Percentiles rank a stretch among this genome's conserved stretches.
Evolutionary conservation across 2,329 filamentous ascomycete species (phyloP).

Genomic region (Fusarium napiforme): DNA sequence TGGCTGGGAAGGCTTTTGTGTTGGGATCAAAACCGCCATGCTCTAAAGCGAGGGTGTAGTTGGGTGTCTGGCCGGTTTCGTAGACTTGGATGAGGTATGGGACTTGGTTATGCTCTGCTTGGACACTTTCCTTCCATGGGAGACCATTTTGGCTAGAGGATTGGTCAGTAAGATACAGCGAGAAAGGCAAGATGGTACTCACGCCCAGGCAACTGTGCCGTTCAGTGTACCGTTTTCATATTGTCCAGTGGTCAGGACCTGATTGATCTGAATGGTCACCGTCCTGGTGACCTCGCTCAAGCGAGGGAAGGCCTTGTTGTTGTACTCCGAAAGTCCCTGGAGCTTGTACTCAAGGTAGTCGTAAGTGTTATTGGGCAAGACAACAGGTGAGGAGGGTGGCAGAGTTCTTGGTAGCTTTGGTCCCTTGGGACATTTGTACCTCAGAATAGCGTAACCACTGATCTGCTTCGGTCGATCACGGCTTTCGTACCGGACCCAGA

Average conservation of each 20-base stretch:
- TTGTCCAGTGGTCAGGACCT: slow-evolving; percentile 50
- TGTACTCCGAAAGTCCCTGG: background rate
- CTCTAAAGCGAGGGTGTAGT: slow-evolving; percentile 60
- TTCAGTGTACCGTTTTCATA: slow-evolving; percentile 29
- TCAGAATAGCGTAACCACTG: slow-evolving; percentile 20
- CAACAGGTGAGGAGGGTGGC: slow-evolving; percentile 36
- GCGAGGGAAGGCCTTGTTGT: slow-evolving; percentile 47
- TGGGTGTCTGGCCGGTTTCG: slow-evolving; percentile 48
- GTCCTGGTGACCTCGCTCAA: slow-evolving; percentile 61
- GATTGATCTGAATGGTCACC: slow-evolving; percentile 58
- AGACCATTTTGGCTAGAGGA: slow-evolving; percentile 12
- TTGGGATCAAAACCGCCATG: slow-evolving; percentile 66
- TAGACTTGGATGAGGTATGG: slow-evolving; percentile 33
- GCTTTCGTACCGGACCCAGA: slow-evolving; percentile 31
- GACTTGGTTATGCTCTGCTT: slow-evolving; percentile 21
- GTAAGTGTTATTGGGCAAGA: slow-evolving; percentile 48
- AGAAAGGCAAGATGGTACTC: rapidly evolving
- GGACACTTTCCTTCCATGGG: slow-evolving; percentile 28
- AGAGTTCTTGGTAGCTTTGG: slow-evolving; percentile 3
- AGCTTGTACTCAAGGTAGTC: slow-evolving; percentile 59
- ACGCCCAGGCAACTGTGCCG: slow-evolving; percentile 32
- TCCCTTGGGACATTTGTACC: background rate
- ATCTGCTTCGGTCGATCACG: slow-evolving; percentile 25
- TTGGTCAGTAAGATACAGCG: background rate
- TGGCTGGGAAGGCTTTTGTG: slow-evolving; percentile 62